Evolutionary conservation across 768 basidiomycete genomes (phyloP).

Genomic region (Podaxis rugospora): DNA sequence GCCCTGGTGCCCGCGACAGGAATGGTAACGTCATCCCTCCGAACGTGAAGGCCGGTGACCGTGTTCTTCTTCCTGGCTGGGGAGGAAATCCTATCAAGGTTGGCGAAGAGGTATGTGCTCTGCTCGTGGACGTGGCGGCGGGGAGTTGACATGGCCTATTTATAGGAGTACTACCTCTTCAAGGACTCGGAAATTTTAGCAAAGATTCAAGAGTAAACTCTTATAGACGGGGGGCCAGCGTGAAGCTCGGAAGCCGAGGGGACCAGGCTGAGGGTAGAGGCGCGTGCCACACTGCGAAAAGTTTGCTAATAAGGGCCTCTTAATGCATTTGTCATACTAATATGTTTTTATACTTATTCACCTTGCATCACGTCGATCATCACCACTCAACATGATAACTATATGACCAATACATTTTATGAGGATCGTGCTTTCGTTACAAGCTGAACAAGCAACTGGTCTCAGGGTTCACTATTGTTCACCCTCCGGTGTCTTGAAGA

Average conservation of each 20-base stretch:
- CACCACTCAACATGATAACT: slow-evolving; percentile 11
- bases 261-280: background rate
- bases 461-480: background rate
- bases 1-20: slow-evolving; percentile 91
- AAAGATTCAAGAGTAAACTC: slow-evolving; percentile 83
- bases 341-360: background rate
- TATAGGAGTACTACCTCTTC: slow-evolving; percentile 92
- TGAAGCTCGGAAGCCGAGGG: background rate
- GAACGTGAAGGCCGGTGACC: slow-evolving; percentile 82
- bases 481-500: background rate
- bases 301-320: slow-evolving; percentile 10
- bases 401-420: background rate
- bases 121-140: background rate
- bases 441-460: background rate
- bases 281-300: slow-evolving; percentile 7
- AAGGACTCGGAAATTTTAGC: slow-evolving; percentile 94
- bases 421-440: background rate
- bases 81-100: slow-evolving; percentile 95
- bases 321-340: background rate
- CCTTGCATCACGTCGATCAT: background rate
- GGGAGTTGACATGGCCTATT: background rate
- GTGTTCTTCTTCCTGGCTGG: slow-evolving; percentile 93
- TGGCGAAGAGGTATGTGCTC: slow-evolving; percentile 74
- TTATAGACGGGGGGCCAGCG: background rate
- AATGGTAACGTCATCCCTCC: slow-evolving; percentile 73